phyloP scores from a whole-genome alignment of 1,139 yeast genomes.

The Yamadazyma mexicana region DNA sequence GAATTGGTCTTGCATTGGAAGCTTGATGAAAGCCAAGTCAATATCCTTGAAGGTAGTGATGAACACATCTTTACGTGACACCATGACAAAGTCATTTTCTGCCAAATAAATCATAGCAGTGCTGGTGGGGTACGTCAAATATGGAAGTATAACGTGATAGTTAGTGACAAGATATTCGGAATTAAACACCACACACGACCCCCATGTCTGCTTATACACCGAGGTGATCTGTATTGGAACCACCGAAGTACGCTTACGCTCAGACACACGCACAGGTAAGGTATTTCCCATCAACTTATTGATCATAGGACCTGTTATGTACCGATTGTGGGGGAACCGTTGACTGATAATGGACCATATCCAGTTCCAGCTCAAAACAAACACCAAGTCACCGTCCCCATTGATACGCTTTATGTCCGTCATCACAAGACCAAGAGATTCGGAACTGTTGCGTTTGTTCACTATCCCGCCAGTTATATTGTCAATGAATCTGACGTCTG shows the following conservation, averaged over 20 bases:
- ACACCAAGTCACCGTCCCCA: conserved; percentile 62
- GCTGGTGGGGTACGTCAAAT: conserved; percentile 8
- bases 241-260: conserved; percentile 10
- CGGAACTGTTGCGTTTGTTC: background rate
- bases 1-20: conserved; percentile 18
- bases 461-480: conserved; percentile 67
- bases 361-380: conserved; percentile 50
- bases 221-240: conserved; percentile 18
- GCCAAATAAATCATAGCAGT: conserved; percentile 10
- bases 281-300: conserved; percentile 1
- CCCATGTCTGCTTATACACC: conserved; percentile 28
- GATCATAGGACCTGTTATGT: conserved; percentile 3
- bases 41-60: conserved; percentile 29
- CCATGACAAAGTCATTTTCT: conserved; percentile 6
- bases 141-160: conserved; percentile 34
- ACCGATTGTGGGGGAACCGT: conserved; percentile 6
- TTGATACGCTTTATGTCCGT: conserved; percentile 51
- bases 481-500: conserved; percentile 59
- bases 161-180: conserved; percentile 33
- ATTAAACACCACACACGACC: conserved; percentile 33
- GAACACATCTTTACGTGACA: conserved; percentile 17
- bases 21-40: conserved; percentile 38
- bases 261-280: background rate
- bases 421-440: conserved; percentile 49
- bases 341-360: conserved; percentile 13